phyloP scores from a whole-genome alignment of 2,329 filamentous ascomycete species.

The Dothistroma septosporum region DNA sequence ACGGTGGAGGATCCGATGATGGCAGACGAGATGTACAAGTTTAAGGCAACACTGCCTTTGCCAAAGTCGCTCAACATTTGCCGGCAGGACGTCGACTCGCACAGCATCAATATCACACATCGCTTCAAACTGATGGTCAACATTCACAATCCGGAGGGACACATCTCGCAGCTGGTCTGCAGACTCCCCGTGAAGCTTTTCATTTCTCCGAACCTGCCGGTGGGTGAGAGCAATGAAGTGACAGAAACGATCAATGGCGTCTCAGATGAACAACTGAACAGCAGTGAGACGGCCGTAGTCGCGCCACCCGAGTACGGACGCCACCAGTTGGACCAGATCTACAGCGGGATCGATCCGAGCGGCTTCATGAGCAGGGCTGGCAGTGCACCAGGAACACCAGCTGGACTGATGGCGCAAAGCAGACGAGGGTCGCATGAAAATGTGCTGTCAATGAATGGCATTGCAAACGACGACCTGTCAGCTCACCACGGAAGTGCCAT shows the following conservation, averaged over 20 bases:
- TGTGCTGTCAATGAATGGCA: slow-evolving; percentile 56
- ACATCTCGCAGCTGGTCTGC: slow-evolving; percentile 86
- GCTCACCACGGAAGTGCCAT: slow-evolving; percentile 44
- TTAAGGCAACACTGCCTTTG: slow-evolving; percentile 59
- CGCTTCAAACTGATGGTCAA: slow-evolving; percentile 89
- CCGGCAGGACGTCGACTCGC: slow-evolving; percentile 82
- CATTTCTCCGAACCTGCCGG: slow-evolving; percentile 87
- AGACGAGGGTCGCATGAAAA: slow-evolving; percentile 79
- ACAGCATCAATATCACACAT: slow-evolving; percentile 87
- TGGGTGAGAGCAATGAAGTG: slow-evolving; percentile 82
- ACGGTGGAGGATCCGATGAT: slow-evolving; percentile 36
- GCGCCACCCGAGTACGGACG: slow-evolving; percentile 92
- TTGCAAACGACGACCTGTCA: slow-evolving; percentile 47
- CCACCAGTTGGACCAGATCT: slow-evolving; percentile 84
- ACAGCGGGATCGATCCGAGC: slow-evolving; percentile 75
- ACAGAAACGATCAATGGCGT: slow-evolving; percentile 42
- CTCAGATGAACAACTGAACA: slow-evolving; percentile 43
- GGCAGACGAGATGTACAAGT: slow-evolving; percentile 57
- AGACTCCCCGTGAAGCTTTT: slow-evolving; percentile 89
- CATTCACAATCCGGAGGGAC: slow-evolving; percentile 89
- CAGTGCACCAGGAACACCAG: slow-evolving; percentile 65
- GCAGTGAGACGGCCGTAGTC: slow-evolving; percentile 56
- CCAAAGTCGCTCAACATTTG: slow-evolving; percentile 79
- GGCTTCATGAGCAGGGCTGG: slow-evolving; percentile 60
- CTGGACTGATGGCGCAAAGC: slow-evolving; percentile 58